These are phyloP conservation scores for Pouteria glomerata DNA, from an alignment of 148 eudicot genomes.

Conservation along the genomic window DNA sequence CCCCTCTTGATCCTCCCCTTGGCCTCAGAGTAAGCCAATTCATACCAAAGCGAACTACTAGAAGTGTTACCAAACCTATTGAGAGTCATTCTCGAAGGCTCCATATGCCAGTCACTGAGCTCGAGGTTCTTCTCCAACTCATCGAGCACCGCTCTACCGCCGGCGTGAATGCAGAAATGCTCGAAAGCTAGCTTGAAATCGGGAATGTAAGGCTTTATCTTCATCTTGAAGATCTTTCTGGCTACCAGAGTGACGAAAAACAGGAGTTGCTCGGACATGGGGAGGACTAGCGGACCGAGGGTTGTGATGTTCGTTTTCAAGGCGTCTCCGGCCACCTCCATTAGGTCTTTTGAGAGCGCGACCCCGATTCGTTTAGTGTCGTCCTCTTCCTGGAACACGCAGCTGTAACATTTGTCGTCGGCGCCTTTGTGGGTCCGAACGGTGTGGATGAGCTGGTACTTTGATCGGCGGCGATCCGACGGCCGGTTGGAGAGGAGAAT, in stretches of 20 bases:
- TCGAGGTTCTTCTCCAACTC: slow-evolving; percentile 36
- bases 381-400: slow-evolving; percentile 36
- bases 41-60: slow-evolving; percentile 43
- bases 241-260: slow-evolving; percentile 19
- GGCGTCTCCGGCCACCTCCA: slow-evolving; percentile 37
- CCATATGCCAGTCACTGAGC: slow-evolving; percentile 33
- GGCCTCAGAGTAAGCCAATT: slow-evolving; percentile 37
- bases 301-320: slow-evolving; percentile 32
- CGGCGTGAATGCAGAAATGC: slow-evolving; percentile 37
- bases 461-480: slow-evolving; percentile 28
- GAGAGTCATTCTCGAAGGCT: slow-evolving; percentile 42
- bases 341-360: slow-evolving; percentile 30
- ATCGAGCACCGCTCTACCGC: slow-evolving; percentile 37
- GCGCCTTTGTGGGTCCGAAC: slow-evolving; percentile 36
- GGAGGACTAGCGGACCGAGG: slow-evolving; percentile 39
- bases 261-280: slow-evolving; percentile 33
- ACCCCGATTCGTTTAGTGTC: slow-evolving; percentile 20
- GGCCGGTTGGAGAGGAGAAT: slow-evolving; percentile 35
- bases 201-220: slow-evolving; percentile 33
- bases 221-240: slow-evolving; percentile 24
- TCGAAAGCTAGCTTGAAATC: slow-evolving; percentile 36
- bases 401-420: slow-evolving; percentile 26
- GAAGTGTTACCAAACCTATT: slow-evolving; percentile 43
- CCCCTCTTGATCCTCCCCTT: slow-evolving; percentile 40
- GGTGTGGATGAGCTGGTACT: slow-evolving; percentile 33